phyloP scores from a whole-genome alignment of 306 rosid genomes.

The Hippophae tibetana region DNA sequence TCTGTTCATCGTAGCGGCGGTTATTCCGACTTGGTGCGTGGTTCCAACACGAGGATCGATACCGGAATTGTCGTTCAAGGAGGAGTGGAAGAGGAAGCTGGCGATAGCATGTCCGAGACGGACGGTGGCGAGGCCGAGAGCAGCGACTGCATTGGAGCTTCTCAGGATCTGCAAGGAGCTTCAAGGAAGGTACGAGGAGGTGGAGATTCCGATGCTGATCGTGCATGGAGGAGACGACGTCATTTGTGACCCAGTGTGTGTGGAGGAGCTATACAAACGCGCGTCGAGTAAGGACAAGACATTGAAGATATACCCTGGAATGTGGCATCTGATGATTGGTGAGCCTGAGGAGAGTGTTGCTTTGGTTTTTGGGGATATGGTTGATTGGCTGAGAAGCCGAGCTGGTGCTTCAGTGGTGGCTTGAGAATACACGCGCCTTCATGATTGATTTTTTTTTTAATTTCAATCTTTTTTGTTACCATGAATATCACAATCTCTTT shows the following conservation, averaged over 20 bases:
- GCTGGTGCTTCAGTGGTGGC: constrained; percentile 13
- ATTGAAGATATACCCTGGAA: constrained; percentile 52
- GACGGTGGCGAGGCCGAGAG: constrained; percentile 58
- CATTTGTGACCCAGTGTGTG: constrained; percentile 78
- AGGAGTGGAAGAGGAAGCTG: constrained; percentile 73
- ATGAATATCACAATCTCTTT: no score
- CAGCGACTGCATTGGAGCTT: constrained; percentile 81
- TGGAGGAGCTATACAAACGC: constrained; percentile 52
- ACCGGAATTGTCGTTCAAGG: constrained; percentile 70
- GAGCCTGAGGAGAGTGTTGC: constrained; percentile 55
- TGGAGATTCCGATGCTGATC: constrained; percentile 63
- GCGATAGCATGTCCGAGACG: constrained; percentile 71
- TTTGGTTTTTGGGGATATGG: constrained; percentile 61
- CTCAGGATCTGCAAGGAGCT: constrained; percentile 71
- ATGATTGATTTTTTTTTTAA: no score
- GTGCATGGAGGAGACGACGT: constrained; percentile 72
- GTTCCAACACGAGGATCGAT: constrained; percentile 85
- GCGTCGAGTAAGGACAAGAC: constrained; percentile 79
- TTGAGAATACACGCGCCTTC: constrained; percentile 12
- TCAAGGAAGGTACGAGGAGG: constrained; percentile 75
- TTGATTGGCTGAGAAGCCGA: constrained; percentile 52
- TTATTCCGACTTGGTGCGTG: constrained; percentile 84
- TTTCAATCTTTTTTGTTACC: no score
- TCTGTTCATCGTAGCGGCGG: constrained; percentile 52
- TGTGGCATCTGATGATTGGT: constrained; percentile 90